A percentile compares a stretch with the other conserved stretches of the same genome.
Evolutionary conservation across 78 protist species (phyloP).

Genomic region (Acrasis kona): DNA sequence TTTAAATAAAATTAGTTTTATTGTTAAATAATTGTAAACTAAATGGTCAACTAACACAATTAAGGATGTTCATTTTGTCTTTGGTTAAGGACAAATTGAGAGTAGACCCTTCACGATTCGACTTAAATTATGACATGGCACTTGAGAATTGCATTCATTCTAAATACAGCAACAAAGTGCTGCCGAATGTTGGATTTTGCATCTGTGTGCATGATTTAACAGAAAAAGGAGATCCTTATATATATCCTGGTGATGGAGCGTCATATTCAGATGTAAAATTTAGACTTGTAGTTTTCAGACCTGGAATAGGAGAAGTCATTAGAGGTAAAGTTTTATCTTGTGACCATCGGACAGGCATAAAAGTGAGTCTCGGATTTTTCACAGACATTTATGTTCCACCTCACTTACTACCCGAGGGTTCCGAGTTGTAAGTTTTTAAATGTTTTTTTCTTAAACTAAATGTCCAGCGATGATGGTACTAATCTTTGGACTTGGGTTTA

Average conservation of each 20-base stretch:
- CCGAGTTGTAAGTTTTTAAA: slow-evolving; percentile 23
- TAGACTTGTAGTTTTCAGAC: slow-evolving; percentile 31
- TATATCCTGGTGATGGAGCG: slow-evolving; percentile 31
- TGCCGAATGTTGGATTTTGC: neutral
- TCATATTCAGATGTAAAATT: slow-evolving; percentile 15
- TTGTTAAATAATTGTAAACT: no score
- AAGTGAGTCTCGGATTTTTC: slow-evolving; percentile 16
- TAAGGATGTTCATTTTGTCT: neutral
- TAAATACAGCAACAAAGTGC: neutral
- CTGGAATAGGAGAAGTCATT: slow-evolving; percentile 22
- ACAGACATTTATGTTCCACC: slow-evolving; percentile 6
- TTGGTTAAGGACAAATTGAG: neutral
- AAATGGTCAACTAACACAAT: no score
- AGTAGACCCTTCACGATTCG: neutral
- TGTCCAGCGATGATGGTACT: neutral
- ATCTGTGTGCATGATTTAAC: neutral
- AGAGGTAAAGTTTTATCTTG: slow-evolving; percentile 15
- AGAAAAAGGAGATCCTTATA: neutral
- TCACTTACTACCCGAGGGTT: neutral
- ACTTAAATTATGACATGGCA: neutral
- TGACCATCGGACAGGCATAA: slow-evolving; percentile 2
- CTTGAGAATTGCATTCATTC: neutral
- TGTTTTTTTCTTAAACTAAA: no score
- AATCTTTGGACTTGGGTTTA: neutral
- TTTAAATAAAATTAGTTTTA: no score